phyloP scores from a whole-genome alignment of 108 stramenopile species.

The Nitzschia sp. region DNA sequence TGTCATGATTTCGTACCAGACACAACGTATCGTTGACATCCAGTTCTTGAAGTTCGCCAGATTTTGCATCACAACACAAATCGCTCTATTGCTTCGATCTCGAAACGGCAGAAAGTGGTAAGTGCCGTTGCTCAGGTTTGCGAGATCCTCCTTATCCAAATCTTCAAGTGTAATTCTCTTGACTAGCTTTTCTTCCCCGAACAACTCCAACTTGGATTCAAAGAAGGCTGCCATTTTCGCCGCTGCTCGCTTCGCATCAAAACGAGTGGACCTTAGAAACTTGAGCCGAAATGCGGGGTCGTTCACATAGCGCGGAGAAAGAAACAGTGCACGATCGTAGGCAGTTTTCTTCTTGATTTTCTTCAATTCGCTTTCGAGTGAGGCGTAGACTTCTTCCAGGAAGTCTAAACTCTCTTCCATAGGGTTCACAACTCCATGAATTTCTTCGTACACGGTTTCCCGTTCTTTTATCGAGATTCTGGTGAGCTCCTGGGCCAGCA shows the following conservation, averaged over 20 bases:
- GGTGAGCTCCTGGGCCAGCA: slow-evolving; percentile 11
- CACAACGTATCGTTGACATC: neutral
- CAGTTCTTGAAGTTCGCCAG: neutral
- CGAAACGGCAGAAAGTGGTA: neutral
- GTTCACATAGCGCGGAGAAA: slow-evolving; percentile 11
- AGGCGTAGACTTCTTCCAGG: neutral
- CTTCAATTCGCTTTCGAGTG: neutral
- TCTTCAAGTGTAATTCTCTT: slow-evolving; percentile 14
- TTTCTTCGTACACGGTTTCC: slow-evolving; percentile 17
- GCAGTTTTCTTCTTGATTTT: slow-evolving; percentile 8
- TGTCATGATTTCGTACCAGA: slow-evolving; percentile 18
- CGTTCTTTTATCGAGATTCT: slow-evolving; percentile 2
- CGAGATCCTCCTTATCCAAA: slow-evolving; percentile 18
- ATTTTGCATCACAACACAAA: neutral
- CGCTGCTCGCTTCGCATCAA: slow-evolving; percentile 19
- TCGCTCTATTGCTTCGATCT: slow-evolving; percentile 11
- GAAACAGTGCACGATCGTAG: slow-evolving; percentile 9
- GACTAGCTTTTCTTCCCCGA: slow-evolving; percentile 15
- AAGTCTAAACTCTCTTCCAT: slow-evolving; percentile 4
- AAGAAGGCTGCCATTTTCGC: slow-evolving; percentile 12
- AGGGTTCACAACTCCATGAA: slow-evolving; percentile 14
- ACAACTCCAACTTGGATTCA: slow-evolving; percentile 19
- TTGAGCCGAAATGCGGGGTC: slow-evolving; percentile 10
- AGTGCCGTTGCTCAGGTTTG: neutral
- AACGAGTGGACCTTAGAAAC: slow-evolving; percentile 22